Percentiles rank a stretch among this genome's conserved stretches.
Conservation (phyloP, 495 filamentous ascomycete genomes). For the Aspergillus olivimuriae region DNA sequence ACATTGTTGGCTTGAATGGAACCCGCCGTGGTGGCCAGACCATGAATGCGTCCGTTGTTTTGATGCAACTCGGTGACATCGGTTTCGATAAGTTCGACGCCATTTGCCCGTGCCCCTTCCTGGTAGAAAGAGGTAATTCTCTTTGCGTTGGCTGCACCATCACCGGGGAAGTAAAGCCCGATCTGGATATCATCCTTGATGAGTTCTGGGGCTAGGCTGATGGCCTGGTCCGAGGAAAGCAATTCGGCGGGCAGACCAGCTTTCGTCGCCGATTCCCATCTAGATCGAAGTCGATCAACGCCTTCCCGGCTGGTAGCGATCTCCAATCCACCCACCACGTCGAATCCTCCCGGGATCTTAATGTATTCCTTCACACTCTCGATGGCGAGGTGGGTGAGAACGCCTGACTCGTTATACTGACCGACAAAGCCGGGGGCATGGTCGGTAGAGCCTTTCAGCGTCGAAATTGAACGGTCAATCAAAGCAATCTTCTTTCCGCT, state of each 20-base stretch:
- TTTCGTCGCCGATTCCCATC: constrained; percentile 14
- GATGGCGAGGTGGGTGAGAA: constrained; percentile 24
- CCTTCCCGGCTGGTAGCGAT: constrained; percentile 20
- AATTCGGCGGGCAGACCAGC: constrained; percentile 23
- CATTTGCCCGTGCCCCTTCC: constrained; percentile 15
- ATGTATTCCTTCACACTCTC: constrained; percentile 26
- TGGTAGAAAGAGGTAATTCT: constrained; percentile 22
- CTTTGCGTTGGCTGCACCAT: constrained; percentile 24
- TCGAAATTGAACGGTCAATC: constrained; percentile 20
- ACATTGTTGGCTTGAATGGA: constrained; percentile 15
- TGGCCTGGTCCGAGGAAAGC: constrained; percentile 18
- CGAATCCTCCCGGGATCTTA: constrained; percentile 22
- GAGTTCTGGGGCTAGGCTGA: constrained; percentile 23
- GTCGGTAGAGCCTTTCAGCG: constrained; percentile 21
- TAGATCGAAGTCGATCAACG: constrained; percentile 14
- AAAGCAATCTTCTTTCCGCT: constrained; percentile 18
- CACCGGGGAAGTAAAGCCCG: constrained; percentile 19
- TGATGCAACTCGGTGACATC: constrained; percentile 16
- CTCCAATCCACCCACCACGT: constrained; percentile 26
- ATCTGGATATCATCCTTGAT: constrained; percentile 16
- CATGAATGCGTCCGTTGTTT: constrained; percentile 14
- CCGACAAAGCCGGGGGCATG: constrained; percentile 32
- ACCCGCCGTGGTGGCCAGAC: constrained; percentile 12
- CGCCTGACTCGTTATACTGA: constrained; percentile 29
- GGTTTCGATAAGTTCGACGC: constrained; percentile 19